Evolutionary conservation across 2,329 filamentous ascomycete genomes (phyloP), one percentile per base, ranked within the genome.

Genomic region (Bipolaris sorokiniana): DNA sequence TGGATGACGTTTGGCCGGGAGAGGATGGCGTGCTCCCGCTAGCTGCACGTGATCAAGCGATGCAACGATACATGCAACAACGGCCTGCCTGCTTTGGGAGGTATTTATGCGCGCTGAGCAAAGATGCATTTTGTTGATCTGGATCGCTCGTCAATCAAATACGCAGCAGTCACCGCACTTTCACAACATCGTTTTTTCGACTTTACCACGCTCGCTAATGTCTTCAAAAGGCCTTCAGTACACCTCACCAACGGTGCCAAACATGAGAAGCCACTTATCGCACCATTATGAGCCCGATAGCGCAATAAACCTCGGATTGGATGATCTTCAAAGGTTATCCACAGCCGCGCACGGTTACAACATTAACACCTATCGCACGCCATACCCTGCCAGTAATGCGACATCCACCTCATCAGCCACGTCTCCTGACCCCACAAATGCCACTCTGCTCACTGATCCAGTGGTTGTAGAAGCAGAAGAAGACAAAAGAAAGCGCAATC

Each of bases 401-500:
- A 70, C 67, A 37, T 67, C 66, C 45, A 55, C 71, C 42, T 60
- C 63, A 63, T 61, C 72, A 61, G 61, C 67, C 48, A 63, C 65
- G 15, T 68, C 64, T 10, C 67, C 67, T 20, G 67, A 70, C 22
- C 58, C 63, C 2, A 57, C 66, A 16, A 46, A 59, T 18, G 53
- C 59, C 34, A 52, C 51, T 31, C 50, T 64, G 11, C 56, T 66
- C 22, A 51, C 54, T 4, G 73, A 75, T 23, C 58, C 68, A 4
- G 48, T 72, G 15, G 58, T 71, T 23, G 58, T 66, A 37, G 71
- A 74, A 47, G 91, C 91, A 20, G 92, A 96, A 76, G 92, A 96
- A 78, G 92, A 96, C 76, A 96, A 96, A 80, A 89, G 92, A 48
- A 87, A 91, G 57, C 88, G 92, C 63, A 96, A 96, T 79, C 96